These are phyloP conservation scores for Botrytis aclada DNA, from an alignment of 2,329 filamentous ascomycete species.

Conservation along the genomic window DNA sequence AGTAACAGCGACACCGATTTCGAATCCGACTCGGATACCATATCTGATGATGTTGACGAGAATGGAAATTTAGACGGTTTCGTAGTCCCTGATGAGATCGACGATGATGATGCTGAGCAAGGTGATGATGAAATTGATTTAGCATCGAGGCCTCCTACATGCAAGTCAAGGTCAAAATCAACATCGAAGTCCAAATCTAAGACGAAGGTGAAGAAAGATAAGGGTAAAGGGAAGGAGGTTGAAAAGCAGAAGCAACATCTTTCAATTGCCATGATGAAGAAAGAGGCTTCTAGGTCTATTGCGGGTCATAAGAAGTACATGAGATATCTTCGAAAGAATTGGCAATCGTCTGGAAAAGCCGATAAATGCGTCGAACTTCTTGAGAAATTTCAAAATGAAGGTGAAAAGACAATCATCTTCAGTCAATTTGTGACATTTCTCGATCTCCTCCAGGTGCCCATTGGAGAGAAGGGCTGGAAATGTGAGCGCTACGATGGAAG, in stretches of 20 bases:
- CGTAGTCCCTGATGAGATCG: slow-evolving; percentile 50
- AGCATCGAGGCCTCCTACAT: slow-evolving; percentile 32
- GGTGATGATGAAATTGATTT: slow-evolving; percentile 39
- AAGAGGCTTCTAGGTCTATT: slow-evolving; percentile 61
- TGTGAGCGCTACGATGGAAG: slow-evolving; percentile 71
- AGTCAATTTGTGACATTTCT: slow-evolving; percentile 78
- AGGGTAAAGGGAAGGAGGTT: slow-evolving; percentile 34
- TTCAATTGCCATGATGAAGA: slow-evolving; percentile 64
- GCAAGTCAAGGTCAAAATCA: slow-evolving; percentile 29
- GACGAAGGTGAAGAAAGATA: slow-evolving; percentile 36
- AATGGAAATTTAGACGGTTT: slow-evolving; percentile 51
- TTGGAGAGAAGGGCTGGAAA: slow-evolving; percentile 51
- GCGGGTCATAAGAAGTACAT: slow-evolving; percentile 67
- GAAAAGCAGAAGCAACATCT: slow-evolving; percentile 39
- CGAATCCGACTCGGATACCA: slow-evolving; percentile 43
- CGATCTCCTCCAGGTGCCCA: slow-evolving; percentile 72
- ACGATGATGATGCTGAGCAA: slow-evolving; percentile 30
- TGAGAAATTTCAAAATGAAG: slow-evolving; percentile 40
- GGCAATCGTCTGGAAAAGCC: slow-evolving; percentile 73
- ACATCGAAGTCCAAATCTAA: slow-evolving; percentile 43
- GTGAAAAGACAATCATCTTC: slow-evolving; percentile 78
- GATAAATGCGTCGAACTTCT: slow-evolving; percentile 66
- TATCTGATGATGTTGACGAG: slow-evolving; percentile 38
- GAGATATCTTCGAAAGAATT: slow-evolving; percentile 69
- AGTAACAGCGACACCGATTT: slow-evolving; percentile 40